Evolutionary conservation across 441 rosid species (phyloP), one percentile per base, ranked within the genome.

Genomic region (Euphorbia celastroides): DNA sequence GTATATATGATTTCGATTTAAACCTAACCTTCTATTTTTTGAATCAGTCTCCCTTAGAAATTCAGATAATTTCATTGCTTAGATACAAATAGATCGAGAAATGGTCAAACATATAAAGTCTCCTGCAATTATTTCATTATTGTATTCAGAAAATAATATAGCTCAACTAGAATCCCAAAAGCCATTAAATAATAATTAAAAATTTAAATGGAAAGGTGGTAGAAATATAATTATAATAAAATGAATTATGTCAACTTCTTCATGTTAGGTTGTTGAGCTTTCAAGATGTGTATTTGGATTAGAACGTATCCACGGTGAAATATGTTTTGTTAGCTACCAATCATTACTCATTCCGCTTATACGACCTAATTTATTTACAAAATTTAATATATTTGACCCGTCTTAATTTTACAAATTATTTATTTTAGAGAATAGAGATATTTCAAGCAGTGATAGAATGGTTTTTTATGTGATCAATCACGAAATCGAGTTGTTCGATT

Each of bases 211-310:
- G 23, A 19, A 50, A 50, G 22, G 55, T 11, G n/a, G 4, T 7
- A 14, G 6, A 44, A 44, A 38, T 3, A 7, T 38, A 38, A 3
- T 38, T 38, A 38, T 38, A 38, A 38, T 2, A 1, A 38, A 12
- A 44, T 44, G n/a, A 5, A 52, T 52, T 52, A 0, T 34, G 64
- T 48, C 72, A 67, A 50, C 72, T 27, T 68, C 72, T 26, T 44
- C 72, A 68, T 57, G 69, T 67, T 59, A 65, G 25, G 66, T 20
- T 9, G 44, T 56, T 50, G 68, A 55, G 56, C 59, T 67, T 73
- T 62, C 72, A 67, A 12, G 7, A 16, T 42, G 20, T 41, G 48
- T 46, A 20, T 56, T 26, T 46, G 60, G 72, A 67, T 48, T 44
- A 38, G 38, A 67, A 57, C 65, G 68, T 36, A 63, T 62, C 64